phyloP scores from a whole-genome alignment of 139 green algal species.

The Mychonastes homosphaera region DNA sequence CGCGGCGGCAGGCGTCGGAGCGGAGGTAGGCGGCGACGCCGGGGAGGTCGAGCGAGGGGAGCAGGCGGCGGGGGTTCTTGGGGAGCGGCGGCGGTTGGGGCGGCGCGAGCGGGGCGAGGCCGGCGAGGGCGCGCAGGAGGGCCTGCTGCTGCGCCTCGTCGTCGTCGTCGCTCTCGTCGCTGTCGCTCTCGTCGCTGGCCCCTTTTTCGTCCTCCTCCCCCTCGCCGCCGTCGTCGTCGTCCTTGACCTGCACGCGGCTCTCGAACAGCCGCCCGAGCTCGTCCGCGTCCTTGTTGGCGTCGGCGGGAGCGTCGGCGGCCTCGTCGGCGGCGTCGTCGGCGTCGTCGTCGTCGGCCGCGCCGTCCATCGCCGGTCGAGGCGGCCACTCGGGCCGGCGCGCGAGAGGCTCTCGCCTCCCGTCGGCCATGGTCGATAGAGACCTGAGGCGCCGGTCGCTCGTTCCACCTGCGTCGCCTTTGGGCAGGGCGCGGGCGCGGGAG shows the following conservation, averaged over 20 bases:
- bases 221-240: background rate
- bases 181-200: background rate
- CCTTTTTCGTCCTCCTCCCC: background rate
- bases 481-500: too few relatives aligned
- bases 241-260: too few relatives aligned
- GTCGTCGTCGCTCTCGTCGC: background rate
- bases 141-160: background rate
- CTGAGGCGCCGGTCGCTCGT: too few relatives aligned
- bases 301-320: background rate
- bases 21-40: constrained; percentile 10
- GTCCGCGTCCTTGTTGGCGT: too few relatives aligned
- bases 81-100: background rate
- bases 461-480: too few relatives aligned
- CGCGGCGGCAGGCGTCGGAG: constrained; percentile 8
- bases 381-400: background rate
- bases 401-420: background rate
- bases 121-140: background rate
- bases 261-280: too few relatives aligned
- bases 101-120: too few relatives aligned
- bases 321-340: background rate
- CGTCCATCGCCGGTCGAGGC: background rate
- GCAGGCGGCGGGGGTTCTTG: too few relatives aligned
- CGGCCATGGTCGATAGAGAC: background rate
- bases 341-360: background rate
- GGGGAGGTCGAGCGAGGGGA: constrained; percentile 4